Evolutionary conservation across 352 stramenopile genomes (phyloP).

Genomic region (Phytophthora litchii): DNA sequence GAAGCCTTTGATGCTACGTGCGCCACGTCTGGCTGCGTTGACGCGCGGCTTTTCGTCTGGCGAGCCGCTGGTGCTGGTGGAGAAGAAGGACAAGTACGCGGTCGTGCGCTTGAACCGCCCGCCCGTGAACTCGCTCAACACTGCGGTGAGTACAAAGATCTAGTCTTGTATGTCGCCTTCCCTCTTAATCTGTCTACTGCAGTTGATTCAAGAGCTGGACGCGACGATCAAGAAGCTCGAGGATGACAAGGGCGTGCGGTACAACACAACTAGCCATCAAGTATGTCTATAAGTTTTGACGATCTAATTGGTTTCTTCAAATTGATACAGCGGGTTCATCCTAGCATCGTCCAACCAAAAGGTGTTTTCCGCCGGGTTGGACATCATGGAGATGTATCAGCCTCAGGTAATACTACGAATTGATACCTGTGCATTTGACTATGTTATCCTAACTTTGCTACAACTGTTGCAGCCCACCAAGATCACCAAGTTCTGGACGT

Average conservation of each 20-base stretch:
- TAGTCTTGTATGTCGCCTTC: too few relatives aligned
- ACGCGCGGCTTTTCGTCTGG: constrained; percentile 33
- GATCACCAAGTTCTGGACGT: constrained; percentile 90
- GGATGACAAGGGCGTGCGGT: constrained; percentile 79
- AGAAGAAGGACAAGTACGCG: constrained; percentile 75
- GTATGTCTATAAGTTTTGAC: too few relatives aligned
- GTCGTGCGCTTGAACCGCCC: constrained; percentile 82
- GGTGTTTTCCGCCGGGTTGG: constrained; percentile 92
- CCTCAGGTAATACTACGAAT: constrained; percentile 51
- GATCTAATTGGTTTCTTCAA: background rate
- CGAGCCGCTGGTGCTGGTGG: constrained; percentile 70
- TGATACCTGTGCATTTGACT: background rate
- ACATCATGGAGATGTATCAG: constrained; percentile 94
- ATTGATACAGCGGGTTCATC: constrained; percentile 65
- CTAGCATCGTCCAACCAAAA: constrained; percentile 76
- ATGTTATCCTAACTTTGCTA: background rate
- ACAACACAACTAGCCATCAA: constrained; percentile 8
- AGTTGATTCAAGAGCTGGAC: constrained; percentile 76
- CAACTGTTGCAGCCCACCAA: constrained; percentile 38
- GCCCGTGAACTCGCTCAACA: constrained; percentile 86
- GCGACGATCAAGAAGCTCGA: constrained; percentile 76
- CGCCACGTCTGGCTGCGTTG: constrained; percentile 7
- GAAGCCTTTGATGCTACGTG: constrained; percentile 12
- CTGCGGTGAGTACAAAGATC: constrained; percentile 38
- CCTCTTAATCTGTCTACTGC: background rate